Conservation (phyloP, 495 filamentous ascomycete genomes). For the Talaromyces adpressus region DNA sequence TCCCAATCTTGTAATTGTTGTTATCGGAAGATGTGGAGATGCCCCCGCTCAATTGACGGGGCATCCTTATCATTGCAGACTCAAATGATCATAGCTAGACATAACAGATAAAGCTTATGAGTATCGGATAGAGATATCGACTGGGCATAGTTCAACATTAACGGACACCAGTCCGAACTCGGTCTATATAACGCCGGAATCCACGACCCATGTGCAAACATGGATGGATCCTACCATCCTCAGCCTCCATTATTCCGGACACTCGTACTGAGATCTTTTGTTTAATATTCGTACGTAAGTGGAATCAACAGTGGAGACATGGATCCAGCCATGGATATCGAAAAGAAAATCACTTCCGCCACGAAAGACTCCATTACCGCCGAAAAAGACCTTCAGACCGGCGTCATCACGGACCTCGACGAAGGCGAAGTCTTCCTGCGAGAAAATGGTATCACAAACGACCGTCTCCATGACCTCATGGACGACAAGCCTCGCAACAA, state of each 20-base stretch:
- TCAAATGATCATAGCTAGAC: neutral
- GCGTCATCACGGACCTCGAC: slow-evolving; percentile 23
- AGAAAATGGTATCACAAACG: slow-evolving; percentile 22
- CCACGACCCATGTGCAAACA: neutral
- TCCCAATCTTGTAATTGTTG: neutral
- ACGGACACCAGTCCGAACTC: neutral
- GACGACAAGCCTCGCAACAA: slow-evolving; percentile 19
- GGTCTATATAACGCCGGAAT: slow-evolving; percentile 4
- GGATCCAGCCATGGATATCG: neutral
- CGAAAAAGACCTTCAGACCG: slow-evolving; percentile 21
- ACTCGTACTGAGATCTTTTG: neutral
- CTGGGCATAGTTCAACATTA: neutral
- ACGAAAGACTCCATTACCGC: slow-evolving; percentile 7
- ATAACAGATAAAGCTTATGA: neutral
- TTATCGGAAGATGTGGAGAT: slow-evolving; percentile 1
- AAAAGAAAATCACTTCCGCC: slow-evolving; percentile 2
- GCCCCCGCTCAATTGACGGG: neutral
- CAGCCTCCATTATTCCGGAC: neutral
- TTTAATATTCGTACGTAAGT: neutral
- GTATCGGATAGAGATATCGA: neutral
- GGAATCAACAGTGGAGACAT: neutral
- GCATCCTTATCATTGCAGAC: neutral
- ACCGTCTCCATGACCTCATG: slow-evolving; percentile 14
- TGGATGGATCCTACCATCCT: neutral
- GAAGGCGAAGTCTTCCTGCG: slow-evolving; percentile 27